These are phyloP conservation scores for Flueggea neowawraea DNA, from an alignment of 441 rosid species.

Conservation along the genomic window DNA sequence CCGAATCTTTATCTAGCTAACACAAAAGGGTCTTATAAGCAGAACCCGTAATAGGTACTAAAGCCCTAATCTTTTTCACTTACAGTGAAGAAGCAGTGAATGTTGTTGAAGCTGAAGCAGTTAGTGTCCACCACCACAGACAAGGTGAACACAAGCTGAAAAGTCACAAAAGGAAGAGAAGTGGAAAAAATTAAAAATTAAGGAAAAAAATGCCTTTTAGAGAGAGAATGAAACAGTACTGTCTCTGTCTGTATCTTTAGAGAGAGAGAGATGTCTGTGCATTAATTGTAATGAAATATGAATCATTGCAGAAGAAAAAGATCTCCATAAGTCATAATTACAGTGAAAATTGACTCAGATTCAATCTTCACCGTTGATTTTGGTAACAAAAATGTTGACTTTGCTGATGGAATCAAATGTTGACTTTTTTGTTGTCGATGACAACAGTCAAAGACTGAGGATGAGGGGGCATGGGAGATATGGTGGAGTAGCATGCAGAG, in stretches of 20 bases:
- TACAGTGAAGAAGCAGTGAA: conserved; percentile 8
- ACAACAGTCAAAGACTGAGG: too few species aligned
- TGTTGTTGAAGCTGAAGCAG: conserved; percentile 13
- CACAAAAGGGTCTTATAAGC: conserved; percentile 3
- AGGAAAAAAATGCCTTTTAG: conserved; percentile 13
- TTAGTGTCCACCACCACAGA: conserved; percentile 20
- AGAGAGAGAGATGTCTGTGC: conserved; percentile 25
- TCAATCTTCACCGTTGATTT: too few species aligned
- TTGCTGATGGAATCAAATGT: too few species aligned
- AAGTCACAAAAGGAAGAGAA: conserved; percentile 25
- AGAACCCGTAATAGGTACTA: conserved; percentile 20
- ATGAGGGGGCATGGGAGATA: too few species aligned
- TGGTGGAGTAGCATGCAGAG: too few species aligned
- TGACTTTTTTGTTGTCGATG: too few species aligned
- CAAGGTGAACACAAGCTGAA: conserved; percentile 36
- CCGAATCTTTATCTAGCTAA: not conserved
- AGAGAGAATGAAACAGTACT: conserved; percentile 27
- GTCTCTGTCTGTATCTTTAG: not conserved
- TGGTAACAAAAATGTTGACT: too few species aligned
- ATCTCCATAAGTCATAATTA: not conserved
- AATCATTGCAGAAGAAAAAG: conserved; percentile 7
- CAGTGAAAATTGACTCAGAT: too few species aligned
- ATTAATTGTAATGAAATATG: conserved; percentile 22
- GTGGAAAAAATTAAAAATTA: conserved; percentile 2
- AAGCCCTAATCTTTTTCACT: conserved; percentile 23